phyloP scores from a whole-genome alignment of 2,329 filamentous ascomycete genomes.

The Pseudogymnoascus sp. region DNA sequence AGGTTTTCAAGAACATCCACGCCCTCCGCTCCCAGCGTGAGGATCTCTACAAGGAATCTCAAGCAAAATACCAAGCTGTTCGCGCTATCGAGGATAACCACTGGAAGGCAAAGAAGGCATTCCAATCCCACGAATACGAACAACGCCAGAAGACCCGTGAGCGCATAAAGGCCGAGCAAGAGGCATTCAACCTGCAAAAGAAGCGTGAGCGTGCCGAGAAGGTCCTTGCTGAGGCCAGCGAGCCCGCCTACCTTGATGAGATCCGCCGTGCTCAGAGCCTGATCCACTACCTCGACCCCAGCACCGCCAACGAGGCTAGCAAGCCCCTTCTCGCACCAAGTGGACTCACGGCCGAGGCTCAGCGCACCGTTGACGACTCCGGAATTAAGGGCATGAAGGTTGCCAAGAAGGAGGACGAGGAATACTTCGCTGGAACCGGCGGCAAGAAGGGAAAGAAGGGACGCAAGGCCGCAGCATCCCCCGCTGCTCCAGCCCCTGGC shows the following conservation, averaged over 20 bases:
- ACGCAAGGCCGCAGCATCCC: slow-evolving; percentile 53
- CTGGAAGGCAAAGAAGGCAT: slow-evolving; percentile 74
- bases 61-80: slow-evolving; percentile 74
- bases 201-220: slow-evolving; percentile 68
- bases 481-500: slow-evolving; percentile 37
- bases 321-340: slow-evolving; percentile 53
- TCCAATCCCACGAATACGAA: slow-evolving; percentile 74
- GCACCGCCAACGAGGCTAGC: slow-evolving; percentile 51
- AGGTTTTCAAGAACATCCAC: slow-evolving; percentile 81
- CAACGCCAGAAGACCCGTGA: slow-evolving; percentile 67
- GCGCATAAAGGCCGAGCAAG: slow-evolving; percentile 72
- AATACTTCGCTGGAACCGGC: slow-evolving; percentile 65
- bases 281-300: slow-evolving; percentile 85
- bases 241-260: slow-evolving; percentile 85
- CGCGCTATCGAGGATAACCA: slow-evolving; percentile 86
- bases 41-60: slow-evolving; percentile 75
- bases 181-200: slow-evolving; percentile 60
- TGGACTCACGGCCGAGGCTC: slow-evolving; percentile 68
- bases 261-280: slow-evolving; percentile 82
- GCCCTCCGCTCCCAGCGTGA: slow-evolving; percentile 75
- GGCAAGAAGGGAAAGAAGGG: slow-evolving; percentile 85
- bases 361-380: slow-evolving; percentile 77
- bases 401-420: slow-evolving; percentile 81
- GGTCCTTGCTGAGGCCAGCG: slow-evolving; percentile 71
- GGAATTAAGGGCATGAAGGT: slow-evolving; percentile 78